Conservation (phyloP, 192 early-diverging fungal genomes). For the Phlyctochytrium planicorne region DNA sequence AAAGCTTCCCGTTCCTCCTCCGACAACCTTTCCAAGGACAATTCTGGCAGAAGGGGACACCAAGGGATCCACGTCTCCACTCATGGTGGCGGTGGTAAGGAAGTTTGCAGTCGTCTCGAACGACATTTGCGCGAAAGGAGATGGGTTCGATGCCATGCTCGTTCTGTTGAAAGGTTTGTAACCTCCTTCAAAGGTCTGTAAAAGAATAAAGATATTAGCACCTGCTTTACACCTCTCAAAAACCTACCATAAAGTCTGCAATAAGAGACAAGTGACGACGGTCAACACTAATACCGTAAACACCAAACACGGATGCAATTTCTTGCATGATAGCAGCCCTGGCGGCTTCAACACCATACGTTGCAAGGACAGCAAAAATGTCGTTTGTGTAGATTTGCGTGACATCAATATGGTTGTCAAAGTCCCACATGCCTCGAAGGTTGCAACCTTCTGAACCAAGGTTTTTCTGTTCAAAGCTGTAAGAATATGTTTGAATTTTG, state of each 20-base stretch:
- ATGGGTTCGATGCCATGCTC: slow-evolving; percentile 87
- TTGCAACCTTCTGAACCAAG: slow-evolving; percentile 91
- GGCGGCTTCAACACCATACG: slow-evolving; percentile 98
- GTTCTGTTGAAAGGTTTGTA: slow-evolving; percentile 98
- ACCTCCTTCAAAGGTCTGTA: slow-evolving; percentile 92
- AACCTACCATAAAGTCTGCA: slow-evolving; percentile 92
- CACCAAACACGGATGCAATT: slow-evolving; percentile 86
- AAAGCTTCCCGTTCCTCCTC: slow-evolving; percentile 92
- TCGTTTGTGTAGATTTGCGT: slow-evolving; percentile 92
- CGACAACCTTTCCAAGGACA: slow-evolving; percentile 90
- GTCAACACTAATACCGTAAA: slow-evolving; percentile 93
- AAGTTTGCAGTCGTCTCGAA: slow-evolving; percentile 97
- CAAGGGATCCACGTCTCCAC: slow-evolving; percentile 85
- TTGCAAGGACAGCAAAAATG: slow-evolving; percentile 86
- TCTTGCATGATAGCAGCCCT: slow-evolving; percentile 89
- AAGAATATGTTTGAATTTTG: background rate
- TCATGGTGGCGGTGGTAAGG: slow-evolving; percentile 84
- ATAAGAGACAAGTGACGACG: slow-evolving; percentile 93
- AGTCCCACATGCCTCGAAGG: slow-evolving; percentile 87
- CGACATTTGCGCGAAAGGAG: slow-evolving; percentile 97
- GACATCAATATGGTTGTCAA: slow-evolving; percentile 72
- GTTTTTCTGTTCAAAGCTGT: slow-evolving; percentile 33
- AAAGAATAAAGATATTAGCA: background rate
- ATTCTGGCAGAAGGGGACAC: slow-evolving; percentile 90
- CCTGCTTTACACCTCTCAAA: background rate